phyloP scores from a whole-genome alignment of 306 rosid species.

The Quercus variabilis region DNA sequence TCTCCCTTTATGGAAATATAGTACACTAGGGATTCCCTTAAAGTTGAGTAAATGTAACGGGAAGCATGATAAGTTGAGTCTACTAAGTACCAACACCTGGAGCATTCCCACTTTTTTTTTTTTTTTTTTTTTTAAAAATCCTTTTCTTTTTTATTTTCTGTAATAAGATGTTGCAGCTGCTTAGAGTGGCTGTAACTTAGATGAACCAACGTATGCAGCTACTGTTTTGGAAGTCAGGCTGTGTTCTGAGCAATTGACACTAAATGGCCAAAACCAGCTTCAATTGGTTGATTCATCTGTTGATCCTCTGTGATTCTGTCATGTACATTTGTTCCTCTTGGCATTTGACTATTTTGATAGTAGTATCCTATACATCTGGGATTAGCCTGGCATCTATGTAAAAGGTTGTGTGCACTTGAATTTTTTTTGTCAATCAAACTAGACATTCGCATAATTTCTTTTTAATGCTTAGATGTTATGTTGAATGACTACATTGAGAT shows the following conservation, averaged over 20 bases:
- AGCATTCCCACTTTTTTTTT: not conserved
- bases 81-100: not conserved
- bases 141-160: not conserved
- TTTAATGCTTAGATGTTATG: not conserved
- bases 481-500: not conserved
- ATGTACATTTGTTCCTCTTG: not conserved
- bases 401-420: not conserved
- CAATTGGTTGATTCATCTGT: not conserved
- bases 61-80: not conserved
- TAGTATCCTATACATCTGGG: not conserved
- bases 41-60: not conserved
- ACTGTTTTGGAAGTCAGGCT: not conserved
- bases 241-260: not conserved
- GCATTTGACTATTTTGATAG: not conserved
- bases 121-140: too few relatives aligned
- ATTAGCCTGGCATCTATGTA: not conserved
- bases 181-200: not conserved
- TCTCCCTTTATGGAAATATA: not conserved
- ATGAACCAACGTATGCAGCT: not conserved
- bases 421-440: not conserved
- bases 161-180: not conserved
- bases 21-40: not conserved
- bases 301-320: not conserved
- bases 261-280: not conserved
- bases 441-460: not conserved